Conservation (phyloP, 371 early-diverging fungal species). For the Thermomucor indicae-seudaticae region DNA sequence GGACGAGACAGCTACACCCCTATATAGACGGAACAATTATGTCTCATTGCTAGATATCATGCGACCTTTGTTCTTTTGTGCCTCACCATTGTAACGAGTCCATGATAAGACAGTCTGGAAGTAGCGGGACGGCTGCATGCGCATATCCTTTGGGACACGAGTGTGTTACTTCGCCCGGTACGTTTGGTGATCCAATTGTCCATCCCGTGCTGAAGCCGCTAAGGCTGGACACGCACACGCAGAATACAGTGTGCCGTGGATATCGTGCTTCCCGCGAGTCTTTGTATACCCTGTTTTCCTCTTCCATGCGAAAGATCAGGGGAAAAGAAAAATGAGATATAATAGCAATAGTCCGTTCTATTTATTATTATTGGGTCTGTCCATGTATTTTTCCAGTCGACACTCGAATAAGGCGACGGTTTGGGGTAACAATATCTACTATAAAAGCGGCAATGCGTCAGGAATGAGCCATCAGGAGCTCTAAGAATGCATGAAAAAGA, state of each 20-base stretch:
- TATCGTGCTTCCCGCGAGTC: slow-evolving; percentile 26
- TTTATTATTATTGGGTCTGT: too few species aligned
- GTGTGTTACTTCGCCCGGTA: slow-evolving; percentile 16
- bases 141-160: slow-evolving; percentile 2
- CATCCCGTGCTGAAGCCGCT: slow-evolving; percentile 28
- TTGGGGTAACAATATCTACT: too few species aligned
- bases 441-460: too few species aligned
- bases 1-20: slow-evolving; percentile 64
- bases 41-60: not conserved
- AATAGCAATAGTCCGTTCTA: not conserved
- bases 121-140: not conserved
- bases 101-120: slow-evolving; percentile 14
- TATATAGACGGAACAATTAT: not conserved
- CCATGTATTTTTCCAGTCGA: too few species aligned
- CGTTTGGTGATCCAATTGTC: slow-evolving; percentile 36
- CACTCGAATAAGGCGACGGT: too few species aligned
- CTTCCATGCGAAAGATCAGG: too few species aligned
- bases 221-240: slow-evolving; percentile 22
- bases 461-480: too few species aligned
- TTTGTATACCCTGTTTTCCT: slow-evolving; percentile 8
- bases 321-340: not conserved
- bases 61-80: too few species aligned
- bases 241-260: slow-evolving; percentile 23
- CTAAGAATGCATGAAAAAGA: too few species aligned
- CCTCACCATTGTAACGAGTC: slow-evolving; percentile 7